Conservation (phyloP, 106 monocot species). For the Cymbidium sinense region DNA sequence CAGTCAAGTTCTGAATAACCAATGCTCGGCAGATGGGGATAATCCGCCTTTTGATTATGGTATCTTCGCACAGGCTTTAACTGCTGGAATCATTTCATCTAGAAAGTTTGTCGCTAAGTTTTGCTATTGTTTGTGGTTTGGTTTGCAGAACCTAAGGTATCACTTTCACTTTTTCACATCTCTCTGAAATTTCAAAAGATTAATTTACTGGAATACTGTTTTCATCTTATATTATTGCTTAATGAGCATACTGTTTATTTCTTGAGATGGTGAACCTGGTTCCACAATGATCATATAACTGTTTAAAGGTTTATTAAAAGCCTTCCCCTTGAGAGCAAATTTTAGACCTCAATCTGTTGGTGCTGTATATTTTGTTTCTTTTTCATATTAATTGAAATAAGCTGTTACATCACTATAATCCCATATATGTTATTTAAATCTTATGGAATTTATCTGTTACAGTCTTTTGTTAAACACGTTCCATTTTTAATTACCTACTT, state of each 20-base stretch:
- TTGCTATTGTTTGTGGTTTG: conserved; percentile 89
- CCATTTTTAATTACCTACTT: neutral
- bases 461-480: neutral
- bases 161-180: neutral
- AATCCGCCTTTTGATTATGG: conserved; percentile 48
- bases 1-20: conserved; percentile 4
- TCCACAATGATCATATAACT: neutral
- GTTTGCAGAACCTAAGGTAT: conserved; percentile 86
- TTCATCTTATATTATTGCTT: neutral
- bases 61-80: conserved; percentile 55
- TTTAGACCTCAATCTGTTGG: neutral
- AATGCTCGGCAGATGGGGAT: conserved; percentile 19
- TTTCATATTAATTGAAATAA: neutral
- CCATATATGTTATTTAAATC: neutral
- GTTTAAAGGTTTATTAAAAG: neutral
- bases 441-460: neutral
- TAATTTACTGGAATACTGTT: neutral
- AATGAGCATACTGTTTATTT: neutral
- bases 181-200: neutral
- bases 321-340: neutral
- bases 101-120: conserved; percentile 54
- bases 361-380: neutral
- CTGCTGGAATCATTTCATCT: conserved; percentile 48
- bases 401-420: too few species aligned
- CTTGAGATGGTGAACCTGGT: neutral